These are phyloP conservation scores for Flaveria robusta DNA, from an alignment of 129 eudicot genomes.

Conservation along the genomic window DNA sequence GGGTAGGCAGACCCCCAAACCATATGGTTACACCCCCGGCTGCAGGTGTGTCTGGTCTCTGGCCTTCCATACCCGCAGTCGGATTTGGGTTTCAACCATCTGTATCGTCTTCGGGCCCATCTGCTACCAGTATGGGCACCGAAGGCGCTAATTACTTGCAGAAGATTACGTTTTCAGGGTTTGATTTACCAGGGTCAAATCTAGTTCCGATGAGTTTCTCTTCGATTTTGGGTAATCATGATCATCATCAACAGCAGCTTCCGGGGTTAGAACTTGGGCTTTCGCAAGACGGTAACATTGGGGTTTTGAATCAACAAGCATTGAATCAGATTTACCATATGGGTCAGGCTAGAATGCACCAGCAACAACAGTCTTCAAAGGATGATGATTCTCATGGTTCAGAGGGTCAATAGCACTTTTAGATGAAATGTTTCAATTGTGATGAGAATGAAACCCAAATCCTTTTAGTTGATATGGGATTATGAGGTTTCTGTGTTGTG, in stretches of 20 bases:
- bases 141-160: slow-evolving; percentile 55
- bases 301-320: slow-evolving; percentile 65
- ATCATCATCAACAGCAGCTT: slow-evolving; percentile 48
- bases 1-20: slow-evolving; percentile 48
- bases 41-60: slow-evolving; percentile 23
- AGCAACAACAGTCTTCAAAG: slow-evolving; percentile 52
- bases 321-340: slow-evolving; percentile 79
- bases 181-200: slow-evolving; percentile 54
- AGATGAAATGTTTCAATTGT: slow-evolving; percentile 7
- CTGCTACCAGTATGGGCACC: slow-evolving; percentile 33
- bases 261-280: slow-evolving; percentile 87
- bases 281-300: slow-evolving; percentile 75
- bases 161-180: slow-evolving; percentile 63
- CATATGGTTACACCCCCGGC: slow-evolving; percentile 50
- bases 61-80: slow-evolving; percentile 44
- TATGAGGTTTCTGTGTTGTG: slow-evolving; percentile 34
- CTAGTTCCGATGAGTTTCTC: slow-evolving; percentile 71
- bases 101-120: slow-evolving; percentile 41
- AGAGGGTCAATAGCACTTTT: slow-evolving; percentile 43
- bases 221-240: slow-evolving; percentile 64
- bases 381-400: slow-evolving; percentile 92
- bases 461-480: slow-evolving; percentile 7
- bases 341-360: slow-evolving; percentile 70
- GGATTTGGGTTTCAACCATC: slow-evolving; percentile 55
- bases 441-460: slow-evolving; percentile 26